phyloP scores from a whole-genome alignment of 202 grass and related monocot species.

The Panicum virgatum region DNA sequence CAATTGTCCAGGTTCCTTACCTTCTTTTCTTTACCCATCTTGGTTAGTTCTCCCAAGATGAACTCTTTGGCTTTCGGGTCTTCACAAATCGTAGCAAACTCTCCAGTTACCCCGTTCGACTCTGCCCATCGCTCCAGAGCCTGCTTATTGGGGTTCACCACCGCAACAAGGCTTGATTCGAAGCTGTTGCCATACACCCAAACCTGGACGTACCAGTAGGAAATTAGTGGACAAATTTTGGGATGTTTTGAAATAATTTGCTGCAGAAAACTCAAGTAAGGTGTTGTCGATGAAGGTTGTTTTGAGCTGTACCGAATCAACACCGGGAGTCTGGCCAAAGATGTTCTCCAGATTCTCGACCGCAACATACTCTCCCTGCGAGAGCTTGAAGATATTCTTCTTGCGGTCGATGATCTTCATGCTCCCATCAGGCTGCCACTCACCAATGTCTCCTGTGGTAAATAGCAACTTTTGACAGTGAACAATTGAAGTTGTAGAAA shows the following conservation, averaged over 20 bases:
- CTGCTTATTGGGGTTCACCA: constrained; percentile 79
- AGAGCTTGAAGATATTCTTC: constrained; percentile 99
- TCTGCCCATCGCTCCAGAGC: constrained; percentile 78
- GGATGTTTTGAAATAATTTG: not conserved
- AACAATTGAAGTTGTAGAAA: not conserved
- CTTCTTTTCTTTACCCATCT: constrained; percentile 77
- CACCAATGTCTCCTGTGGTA: constrained; percentile 84
- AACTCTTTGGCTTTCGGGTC: constrained; percentile 66
- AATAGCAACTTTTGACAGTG: constrained; percentile 19
- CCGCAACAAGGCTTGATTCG: constrained; percentile 74
- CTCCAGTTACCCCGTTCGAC: constrained; percentile 57
- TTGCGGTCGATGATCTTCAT: constrained; percentile 98
- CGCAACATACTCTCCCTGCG: constrained; percentile 92
- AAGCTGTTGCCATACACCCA: constrained; percentile 99
- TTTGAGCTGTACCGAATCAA: constrained; percentile 69
- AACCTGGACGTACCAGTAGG: constrained; percentile 51
- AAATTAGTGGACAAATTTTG: not conserved
- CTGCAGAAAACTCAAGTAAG: not conserved
- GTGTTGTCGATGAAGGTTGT: constrained; percentile 12
- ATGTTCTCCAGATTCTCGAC: constrained; percentile 98
- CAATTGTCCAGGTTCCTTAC: constrained; percentile 19
- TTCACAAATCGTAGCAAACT: constrained; percentile 61
- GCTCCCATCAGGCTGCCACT: constrained; percentile 88
- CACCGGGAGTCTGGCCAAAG: constrained; percentile 69
- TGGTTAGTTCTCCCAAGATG: constrained; percentile 67